Evolutionary conservation across 148 eudicot species (phyloP).

Genomic region (Persicaria tinctoria): DNA sequence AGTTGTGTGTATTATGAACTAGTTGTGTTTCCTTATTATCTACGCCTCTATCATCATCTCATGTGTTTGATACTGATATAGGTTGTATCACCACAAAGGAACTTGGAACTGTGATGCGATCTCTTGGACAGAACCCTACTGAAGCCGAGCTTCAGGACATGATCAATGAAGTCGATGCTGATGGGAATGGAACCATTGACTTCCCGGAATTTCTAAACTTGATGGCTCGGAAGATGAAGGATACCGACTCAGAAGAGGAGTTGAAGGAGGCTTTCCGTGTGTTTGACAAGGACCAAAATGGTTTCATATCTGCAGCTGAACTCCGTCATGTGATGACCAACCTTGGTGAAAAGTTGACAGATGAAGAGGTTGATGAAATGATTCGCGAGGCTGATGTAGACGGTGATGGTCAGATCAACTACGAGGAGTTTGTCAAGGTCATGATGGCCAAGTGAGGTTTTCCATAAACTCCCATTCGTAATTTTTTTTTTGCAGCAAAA

Average conservation of each 20-base stretch:
- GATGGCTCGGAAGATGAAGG: constrained; percentile 40
- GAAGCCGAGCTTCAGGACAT: constrained; percentile 43
- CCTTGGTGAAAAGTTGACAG: constrained; percentile 40
- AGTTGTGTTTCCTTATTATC: no score
- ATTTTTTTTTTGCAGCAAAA: neutral
- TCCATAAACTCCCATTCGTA: constrained; percentile 8
- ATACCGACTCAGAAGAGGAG: constrained; percentile 37
- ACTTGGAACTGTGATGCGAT: constrained; percentile 41
- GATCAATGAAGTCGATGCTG: constrained; percentile 41
- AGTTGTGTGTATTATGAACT: no score
- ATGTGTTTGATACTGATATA: neutral
- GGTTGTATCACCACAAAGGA: constrained; percentile 43
- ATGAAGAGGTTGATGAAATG: constrained; percentile 41
- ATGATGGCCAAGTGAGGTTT: constrained; percentile 42
- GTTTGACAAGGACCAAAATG: constrained; percentile 44
- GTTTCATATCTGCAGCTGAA: constrained; percentile 38
- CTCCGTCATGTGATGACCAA: constrained; percentile 41
- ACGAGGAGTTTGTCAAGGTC: constrained; percentile 40
- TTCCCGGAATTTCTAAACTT: constrained; percentile 36
- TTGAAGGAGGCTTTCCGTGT: constrained; percentile 40
- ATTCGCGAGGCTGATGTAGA: constrained; percentile 43
- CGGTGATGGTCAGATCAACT: constrained; percentile 45
- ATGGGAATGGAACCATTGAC: constrained; percentile 33
- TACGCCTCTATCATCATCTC: neutral
- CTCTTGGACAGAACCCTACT: constrained; percentile 42